A percentile compares a stretch with the other conserved stretches of the same genome.
Conservation (phyloP, 495 filamentous ascomycete species). For the Opeltia flavorubescens region DNA sequence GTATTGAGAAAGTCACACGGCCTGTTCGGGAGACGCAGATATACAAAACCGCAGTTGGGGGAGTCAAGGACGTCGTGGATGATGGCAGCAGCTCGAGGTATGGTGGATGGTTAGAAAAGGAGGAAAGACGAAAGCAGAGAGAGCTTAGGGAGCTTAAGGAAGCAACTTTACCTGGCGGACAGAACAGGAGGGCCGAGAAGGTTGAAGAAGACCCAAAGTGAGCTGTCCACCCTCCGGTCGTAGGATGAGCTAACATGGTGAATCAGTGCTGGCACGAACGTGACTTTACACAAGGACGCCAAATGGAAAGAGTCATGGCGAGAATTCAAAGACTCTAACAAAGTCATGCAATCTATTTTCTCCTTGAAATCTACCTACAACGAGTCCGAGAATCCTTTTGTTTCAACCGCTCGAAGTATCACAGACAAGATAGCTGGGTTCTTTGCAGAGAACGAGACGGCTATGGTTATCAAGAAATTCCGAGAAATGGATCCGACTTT, state of each 20-base stretch:
- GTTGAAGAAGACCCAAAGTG: constrained; percentile 78
- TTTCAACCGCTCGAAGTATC: constrained; percentile 83
- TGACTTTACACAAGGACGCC: constrained; percentile 92
- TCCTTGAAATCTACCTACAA: constrained; percentile 70
- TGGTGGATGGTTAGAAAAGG: constrained; percentile 90
- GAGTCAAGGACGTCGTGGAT: constrained; percentile 90
- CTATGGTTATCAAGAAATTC: constrained; percentile 92
- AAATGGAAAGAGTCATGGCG: constrained; percentile 94
- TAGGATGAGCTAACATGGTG: too few species aligned
- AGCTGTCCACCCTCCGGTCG: constrained; percentile 20
- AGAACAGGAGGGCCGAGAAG: constrained; percentile 34
- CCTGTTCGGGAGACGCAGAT: constrained; percentile 89
- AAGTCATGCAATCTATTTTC: constrained; percentile 80
- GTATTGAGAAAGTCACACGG: constrained; percentile 81
- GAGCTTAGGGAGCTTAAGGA: constrained; percentile 59
- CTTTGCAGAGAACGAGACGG: constrained; percentile 97
- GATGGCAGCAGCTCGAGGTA: constrained; percentile 93
- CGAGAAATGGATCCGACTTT: constrained; percentile 92
- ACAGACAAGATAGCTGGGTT: constrained; percentile 87
- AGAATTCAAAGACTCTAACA: constrained; percentile 76
- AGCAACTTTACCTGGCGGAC: constrained; percentile 29
- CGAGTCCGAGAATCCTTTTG: constrained; percentile 92
- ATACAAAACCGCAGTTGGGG: constrained; percentile 53
- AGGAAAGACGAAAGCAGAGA: constrained; percentile 67
- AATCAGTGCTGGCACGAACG: constrained; percentile 76